These are phyloP conservation scores for Aspergillus phoenicis DNA, from an alignment of 2,329 filamentous ascomycete genomes.

Conservation along the genomic window DNA sequence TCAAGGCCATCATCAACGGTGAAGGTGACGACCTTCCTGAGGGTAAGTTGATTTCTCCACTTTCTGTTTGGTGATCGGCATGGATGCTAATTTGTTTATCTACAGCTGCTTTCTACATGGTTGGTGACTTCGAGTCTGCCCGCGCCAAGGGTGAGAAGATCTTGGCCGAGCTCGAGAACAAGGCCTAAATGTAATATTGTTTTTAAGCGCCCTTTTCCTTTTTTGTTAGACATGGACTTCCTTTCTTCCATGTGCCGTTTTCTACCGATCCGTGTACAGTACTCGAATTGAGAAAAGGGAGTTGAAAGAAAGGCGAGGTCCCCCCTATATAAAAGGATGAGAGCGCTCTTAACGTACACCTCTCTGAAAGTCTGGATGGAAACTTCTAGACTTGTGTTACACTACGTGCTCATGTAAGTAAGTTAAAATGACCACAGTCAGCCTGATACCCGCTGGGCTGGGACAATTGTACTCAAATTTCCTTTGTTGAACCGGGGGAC, in stretches of 20 bases:
- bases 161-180: constrained; percentile 82
- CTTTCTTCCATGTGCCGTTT: constrained; percentile 40
- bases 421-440: constrained; percentile 43
- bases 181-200: constrained; percentile 49
- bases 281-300: constrained; percentile 43
- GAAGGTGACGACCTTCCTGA: constrained; percentile 96
- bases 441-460: constrained; percentile 37
- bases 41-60: constrained; percentile 56
- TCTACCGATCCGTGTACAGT: constrained; percentile 45
- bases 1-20: constrained; percentile 95
- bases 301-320: constrained; percentile 28
- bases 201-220: constrained; percentile 41
- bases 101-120: constrained; percentile 85
- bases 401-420: constrained; percentile 46
- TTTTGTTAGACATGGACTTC: constrained; percentile 35
- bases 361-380: constrained; percentile 32
- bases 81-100: constrained; percentile 27
- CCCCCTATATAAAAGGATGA: constrained; percentile 19
- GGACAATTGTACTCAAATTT: constrained; percentile 33
- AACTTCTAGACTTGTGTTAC: constrained; percentile 38
- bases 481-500: constrained; percentile 28
- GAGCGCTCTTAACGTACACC: constrained; percentile 21
- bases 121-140: constrained; percentile 91
- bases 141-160: constrained; percentile 99
- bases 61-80: not conserved